Conservation (phyloP, 495 filamentous ascomycete genomes). For the Chaetomium cochliodes region DNA sequence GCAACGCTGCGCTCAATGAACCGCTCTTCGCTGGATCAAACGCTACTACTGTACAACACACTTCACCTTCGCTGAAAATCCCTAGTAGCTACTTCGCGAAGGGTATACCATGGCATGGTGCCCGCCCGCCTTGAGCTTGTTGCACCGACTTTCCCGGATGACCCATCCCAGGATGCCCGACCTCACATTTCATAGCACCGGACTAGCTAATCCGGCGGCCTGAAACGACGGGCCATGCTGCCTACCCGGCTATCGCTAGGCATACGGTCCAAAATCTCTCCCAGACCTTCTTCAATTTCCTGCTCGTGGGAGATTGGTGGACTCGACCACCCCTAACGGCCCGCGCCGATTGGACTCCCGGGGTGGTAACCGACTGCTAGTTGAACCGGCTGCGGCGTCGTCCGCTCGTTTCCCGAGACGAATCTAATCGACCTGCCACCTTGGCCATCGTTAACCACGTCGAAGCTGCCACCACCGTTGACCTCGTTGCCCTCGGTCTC, state of each 20-base stretch:
- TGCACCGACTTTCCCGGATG: background rate
- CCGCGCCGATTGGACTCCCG: constrained; percentile 51
- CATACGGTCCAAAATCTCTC: too few species aligned
- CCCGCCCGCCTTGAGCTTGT: background rate
- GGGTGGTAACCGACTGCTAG: constrained; percentile 49
- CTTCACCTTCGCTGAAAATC: constrained; percentile 4
- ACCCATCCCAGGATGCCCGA: too few species aligned
- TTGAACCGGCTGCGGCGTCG: constrained; percentile 30
- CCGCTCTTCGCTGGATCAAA: constrained; percentile 10
- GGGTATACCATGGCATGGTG: constrained; percentile 9
- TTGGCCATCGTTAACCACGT: constrained; percentile 51
- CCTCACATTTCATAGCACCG: too few species aligned
- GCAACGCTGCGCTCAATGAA: constrained; percentile 14
- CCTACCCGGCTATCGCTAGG: too few species aligned
- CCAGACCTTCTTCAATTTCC: too few species aligned
- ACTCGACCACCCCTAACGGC: constrained; percentile 17
- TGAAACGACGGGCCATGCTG: too few species aligned
- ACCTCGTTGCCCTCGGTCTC: constrained; percentile 83
- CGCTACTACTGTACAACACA: constrained; percentile 18
- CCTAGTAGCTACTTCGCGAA: constrained; percentile 14
- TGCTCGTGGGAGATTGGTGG: too few species aligned
- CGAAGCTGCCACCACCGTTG: constrained; percentile 88
- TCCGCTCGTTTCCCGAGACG: constrained; percentile 49
- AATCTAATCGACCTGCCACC: constrained; percentile 59
- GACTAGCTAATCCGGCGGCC: too few species aligned